phyloP scores from a whole-genome alignment of 305 asterid species.

The Solanum hybrid region DNA sequence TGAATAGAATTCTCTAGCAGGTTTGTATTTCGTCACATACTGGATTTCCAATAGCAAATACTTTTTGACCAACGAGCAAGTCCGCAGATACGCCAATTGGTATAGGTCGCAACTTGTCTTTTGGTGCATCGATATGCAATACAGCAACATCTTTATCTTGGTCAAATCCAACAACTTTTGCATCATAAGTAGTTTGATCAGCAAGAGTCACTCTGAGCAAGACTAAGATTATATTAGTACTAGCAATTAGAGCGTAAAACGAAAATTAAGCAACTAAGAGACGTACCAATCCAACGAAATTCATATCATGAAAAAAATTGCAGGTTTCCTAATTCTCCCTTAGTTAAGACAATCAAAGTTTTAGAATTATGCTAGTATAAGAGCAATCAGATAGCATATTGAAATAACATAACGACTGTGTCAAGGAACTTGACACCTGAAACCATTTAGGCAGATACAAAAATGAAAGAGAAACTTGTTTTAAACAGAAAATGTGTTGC shows the following conservation, averaged over 20 bases:
- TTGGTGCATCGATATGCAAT: slow-evolving; percentile 58
- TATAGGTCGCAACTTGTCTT: slow-evolving; percentile 78
- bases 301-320: not conserved
- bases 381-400: not conserved
- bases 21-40: slow-evolving; percentile 29
- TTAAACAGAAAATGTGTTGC: not conserved
- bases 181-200: slow-evolving; percentile 87
- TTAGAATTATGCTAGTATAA: not conserved
- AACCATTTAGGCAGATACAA: not conserved
- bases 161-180: slow-evolving; percentile 91
- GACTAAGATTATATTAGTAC: slow-evolving; percentile 12
- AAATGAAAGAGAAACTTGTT: not conserved
- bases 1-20: not conserved
- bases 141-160: slow-evolving; percentile 99
- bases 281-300: not conserved
- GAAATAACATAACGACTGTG: not conserved
- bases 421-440: not conserved
- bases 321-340: not conserved
- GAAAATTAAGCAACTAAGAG: not conserved
- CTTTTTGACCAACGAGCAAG: slow-evolving; percentile 98
- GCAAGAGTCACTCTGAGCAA: slow-evolving; percentile 85
- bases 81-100: slow-evolving; percentile 89
- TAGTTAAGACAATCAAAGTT: not conserved
- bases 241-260: not conserved
- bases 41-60: slow-evolving; percentile 94